Conservation (phyloP, 352 stramenopile genomes). For the Globisporangium nagaii region DNA sequence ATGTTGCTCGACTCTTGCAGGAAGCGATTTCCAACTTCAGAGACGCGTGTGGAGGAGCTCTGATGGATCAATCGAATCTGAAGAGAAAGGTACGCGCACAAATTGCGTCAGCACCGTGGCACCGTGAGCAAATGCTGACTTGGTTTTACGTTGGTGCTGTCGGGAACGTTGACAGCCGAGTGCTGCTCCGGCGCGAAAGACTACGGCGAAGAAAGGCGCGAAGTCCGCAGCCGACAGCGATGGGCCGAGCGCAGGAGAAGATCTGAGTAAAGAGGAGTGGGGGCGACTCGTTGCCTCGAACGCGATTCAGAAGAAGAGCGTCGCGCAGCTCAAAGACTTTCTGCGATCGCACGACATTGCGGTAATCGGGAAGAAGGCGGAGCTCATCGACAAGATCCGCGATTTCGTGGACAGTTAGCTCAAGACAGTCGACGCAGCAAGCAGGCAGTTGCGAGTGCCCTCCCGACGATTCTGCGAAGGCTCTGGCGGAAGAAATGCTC, state of each 20-base stretch:
- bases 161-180: slow-evolving; percentile 26
- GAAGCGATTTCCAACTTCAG: slow-evolving; percentile 38
- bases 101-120: not conserved
- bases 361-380: slow-evolving; percentile 48
- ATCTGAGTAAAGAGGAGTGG: slow-evolving; percentile 50
- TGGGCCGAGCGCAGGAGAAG: slow-evolving; percentile 23
- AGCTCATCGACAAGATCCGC: slow-evolving; percentile 49
- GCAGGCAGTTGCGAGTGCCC: too few relatives aligned
- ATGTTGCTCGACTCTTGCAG: too few relatives aligned
- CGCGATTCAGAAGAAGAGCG: slow-evolving; percentile 66
- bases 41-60: slow-evolving; percentile 42
- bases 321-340: slow-evolving; percentile 67
- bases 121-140: not conserved
- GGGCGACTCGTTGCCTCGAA: slow-evolving; percentile 32
- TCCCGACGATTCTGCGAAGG: too few relatives aligned
- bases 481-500: too few relatives aligned
- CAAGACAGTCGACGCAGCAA: not conserved
- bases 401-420: slow-evolving; percentile 29
- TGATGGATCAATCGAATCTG: slow-evolving; percentile 37
- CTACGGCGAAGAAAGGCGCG: slow-evolving; percentile 33
- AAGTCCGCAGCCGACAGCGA: slow-evolving; percentile 14
- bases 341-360: slow-evolving; percentile 39
- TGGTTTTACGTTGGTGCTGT: too few relatives aligned
- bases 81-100: slow-evolving; percentile 47
- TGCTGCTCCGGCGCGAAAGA: slow-evolving; percentile 13